A percentile compares a stretch with the other conserved stretches of the same genome.
phyloP scores from a whole-genome alignment of 805 yeast species.

The Zygotorulaspora chibaensis region DNA sequence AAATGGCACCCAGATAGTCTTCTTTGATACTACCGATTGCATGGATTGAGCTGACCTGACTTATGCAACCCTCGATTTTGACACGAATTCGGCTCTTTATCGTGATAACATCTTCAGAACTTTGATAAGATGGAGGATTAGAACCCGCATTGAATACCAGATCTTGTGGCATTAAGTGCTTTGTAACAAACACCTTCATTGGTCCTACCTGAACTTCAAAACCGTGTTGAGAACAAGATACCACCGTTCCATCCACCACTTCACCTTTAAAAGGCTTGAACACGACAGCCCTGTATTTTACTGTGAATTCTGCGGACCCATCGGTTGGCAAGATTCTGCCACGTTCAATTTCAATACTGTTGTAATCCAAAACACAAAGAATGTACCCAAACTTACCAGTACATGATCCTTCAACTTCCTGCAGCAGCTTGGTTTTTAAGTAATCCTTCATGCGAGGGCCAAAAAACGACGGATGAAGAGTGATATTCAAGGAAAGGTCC shows the following conservation, averaged over 20 bases:
- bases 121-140: conserved; percentile 96
- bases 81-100: conserved; percentile 91
- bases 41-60: conserved; percentile 94
- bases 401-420: conserved; percentile 97
- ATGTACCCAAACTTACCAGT: conserved; percentile 98
- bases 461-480: conserved; percentile 94
- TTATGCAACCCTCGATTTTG: conserved; percentile 94
- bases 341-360: conserved; percentile 90
- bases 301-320: conserved; percentile 95
- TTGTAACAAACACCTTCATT: conserved; percentile 86
- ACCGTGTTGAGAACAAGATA: conserved; percentile 91
- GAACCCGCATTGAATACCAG: conserved; percentile 92
- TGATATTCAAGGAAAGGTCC: conserved; percentile 85
- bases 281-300: conserved; percentile 91
- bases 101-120: conserved; percentile 91
- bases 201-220: conserved; percentile 99
- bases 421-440: conserved; percentile 79
- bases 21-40: conserved; percentile 98
- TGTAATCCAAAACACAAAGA: conserved; percentile 90
- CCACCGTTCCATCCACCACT: conserved; percentile 94
- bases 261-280: conserved; percentile 99
- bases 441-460: conserved; percentile 98
- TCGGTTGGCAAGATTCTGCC: conserved; percentile 87
- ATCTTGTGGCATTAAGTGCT: conserved; percentile 90
- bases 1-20: conserved; percentile 85